Evolutionary conservation across 345 rosid species (phyloP), one percentile per base, ranked within the genome.

Genomic region (Capsella bursapastoris): DNA sequence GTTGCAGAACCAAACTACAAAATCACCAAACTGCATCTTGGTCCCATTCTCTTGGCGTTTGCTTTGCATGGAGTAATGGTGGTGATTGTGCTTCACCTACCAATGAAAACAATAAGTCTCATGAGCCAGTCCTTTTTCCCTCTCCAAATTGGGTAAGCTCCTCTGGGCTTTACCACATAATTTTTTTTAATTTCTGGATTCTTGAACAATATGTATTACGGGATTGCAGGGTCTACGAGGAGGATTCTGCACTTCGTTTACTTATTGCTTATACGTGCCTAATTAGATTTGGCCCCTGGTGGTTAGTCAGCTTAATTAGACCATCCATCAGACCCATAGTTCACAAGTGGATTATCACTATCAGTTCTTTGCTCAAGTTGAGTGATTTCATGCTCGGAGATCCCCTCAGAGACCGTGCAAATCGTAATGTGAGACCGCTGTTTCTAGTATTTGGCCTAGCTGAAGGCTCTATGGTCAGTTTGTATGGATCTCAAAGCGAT

Each of bases 31-130:
- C 43, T 64, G 37, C 57, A 45, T 73, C 45, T 53, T 53, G 29
- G 64, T 25, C 18, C 10, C 47, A 43, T 45, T 32, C 47, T 73
- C 47, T 55, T 73, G 41, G 55, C 37, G 5, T 45, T 44, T 34
- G 71, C 71, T 34, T 51, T 73, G 15, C 71, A 73, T 4, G 77
- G 65, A 38, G 55, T 37, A 2, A 27, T 73, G 10, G 52, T 55
- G 38, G 65, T 73, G 45, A 29, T 73, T 45, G 34, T 73, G 56
- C 28, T 73, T 64, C 44, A 62, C 70, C 53, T 73, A 34, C 77
- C 71, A 11, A 34, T 73, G 14, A 64, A 63, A 28, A n/a, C 68
- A 16, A 57, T 57, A 5, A 44, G 27, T 31, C 18, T 53, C 28
- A 27, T 64, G 22, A 57, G 35, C 34, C 71, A 4, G 3, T 73